phyloP scores from a whole-genome alignment of 805 yeast genomes.

The Suhomyces sp. region DNA sequence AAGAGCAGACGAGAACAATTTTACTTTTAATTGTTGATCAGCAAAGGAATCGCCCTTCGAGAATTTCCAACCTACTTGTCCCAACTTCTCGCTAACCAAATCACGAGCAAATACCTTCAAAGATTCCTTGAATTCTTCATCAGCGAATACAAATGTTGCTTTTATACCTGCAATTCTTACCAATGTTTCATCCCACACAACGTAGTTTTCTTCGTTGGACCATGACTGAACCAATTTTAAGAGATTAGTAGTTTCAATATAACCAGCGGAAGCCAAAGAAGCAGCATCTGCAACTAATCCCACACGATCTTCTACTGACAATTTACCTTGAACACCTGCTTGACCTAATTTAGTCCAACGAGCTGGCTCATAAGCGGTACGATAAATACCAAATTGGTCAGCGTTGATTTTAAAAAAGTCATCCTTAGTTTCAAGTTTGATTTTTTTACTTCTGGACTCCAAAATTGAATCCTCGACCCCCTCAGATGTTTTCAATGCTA shows the following conservation, averaged over 20 bases:
- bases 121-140: conserved; percentile 44
- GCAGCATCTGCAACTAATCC: conserved; percentile 81
- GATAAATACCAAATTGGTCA: conserved; percentile 71
- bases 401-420: conserved; percentile 70
- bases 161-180: conserved; percentile 48
- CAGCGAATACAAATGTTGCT: conserved; percentile 57
- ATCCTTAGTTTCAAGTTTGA: conserved; percentile 39
- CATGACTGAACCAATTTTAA: conserved; percentile 59
- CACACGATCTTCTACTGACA: conserved; percentile 74
- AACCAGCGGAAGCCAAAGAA: conserved; percentile 69
- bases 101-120: conserved; percentile 53
- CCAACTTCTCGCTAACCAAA: conserved; percentile 54
- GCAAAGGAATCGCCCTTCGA: conserved; percentile 54
- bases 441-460: conserved; percentile 39
- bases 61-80: conserved; percentile 66
- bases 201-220: conserved; percentile 59
- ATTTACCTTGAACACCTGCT: conserved; percentile 54
- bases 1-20: conserved; percentile 61
- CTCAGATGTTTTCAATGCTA: conserved; percentile 56
- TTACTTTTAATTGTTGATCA: conserved; percentile 64
- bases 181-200: conserved; percentile 66
- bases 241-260: conserved; percentile 59
- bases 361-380: conserved; percentile 67
- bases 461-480: conserved; percentile 66
- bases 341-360: conserved; percentile 70